Evolutionary conservation across 768 basidiomycete genomes (phyloP).

Genomic region (Phaeotremella skinneri): DNA sequence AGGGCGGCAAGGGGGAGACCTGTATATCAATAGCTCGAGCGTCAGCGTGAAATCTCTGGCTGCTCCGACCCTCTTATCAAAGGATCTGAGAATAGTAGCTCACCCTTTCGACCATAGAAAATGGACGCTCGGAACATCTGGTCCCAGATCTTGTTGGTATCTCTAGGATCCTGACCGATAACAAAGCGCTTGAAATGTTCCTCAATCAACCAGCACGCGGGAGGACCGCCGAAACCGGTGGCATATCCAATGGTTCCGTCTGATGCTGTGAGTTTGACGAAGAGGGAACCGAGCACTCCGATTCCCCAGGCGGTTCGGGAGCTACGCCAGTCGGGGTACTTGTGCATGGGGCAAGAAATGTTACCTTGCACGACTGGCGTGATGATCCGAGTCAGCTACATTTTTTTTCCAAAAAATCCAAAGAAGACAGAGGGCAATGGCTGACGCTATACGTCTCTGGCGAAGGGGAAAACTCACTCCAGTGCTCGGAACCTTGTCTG

Average conservation of each 20-base stretch:
- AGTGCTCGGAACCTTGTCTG: constrained; percentile 48
- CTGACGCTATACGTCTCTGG: background rate
- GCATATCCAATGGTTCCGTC: constrained; percentile 54
- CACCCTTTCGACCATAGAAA: constrained; percentile 54
- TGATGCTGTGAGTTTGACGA: constrained; percentile 52
- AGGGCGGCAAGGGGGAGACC: constrained; percentile 52
- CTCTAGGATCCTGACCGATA: constrained; percentile 52
- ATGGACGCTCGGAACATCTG: constrained; percentile 52
- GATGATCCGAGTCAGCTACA: background rate
- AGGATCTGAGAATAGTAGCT: constrained; percentile 7
- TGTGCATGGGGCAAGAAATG: constrained; percentile 52
- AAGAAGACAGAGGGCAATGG: background rate
- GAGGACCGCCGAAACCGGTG: constrained; percentile 53
- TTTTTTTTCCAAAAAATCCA: background rate
- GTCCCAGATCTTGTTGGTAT: constrained; percentile 54
- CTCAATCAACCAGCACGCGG: constrained; percentile 53
- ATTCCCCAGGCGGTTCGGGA: constrained; percentile 53
- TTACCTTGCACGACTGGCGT: constrained; percentile 42
- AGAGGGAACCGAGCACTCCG: constrained; percentile 53
- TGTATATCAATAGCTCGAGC: constrained; percentile 5
- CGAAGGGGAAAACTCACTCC: constrained; percentile 43
- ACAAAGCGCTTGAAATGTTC: constrained; percentile 54
- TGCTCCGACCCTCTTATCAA: too few species aligned
- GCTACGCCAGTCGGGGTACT: constrained; percentile 48
- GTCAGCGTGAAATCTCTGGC: background rate